Base-by-base conservation (phyloP, 208 protist species). In the Acanthamoeba castellanii region DNA sequence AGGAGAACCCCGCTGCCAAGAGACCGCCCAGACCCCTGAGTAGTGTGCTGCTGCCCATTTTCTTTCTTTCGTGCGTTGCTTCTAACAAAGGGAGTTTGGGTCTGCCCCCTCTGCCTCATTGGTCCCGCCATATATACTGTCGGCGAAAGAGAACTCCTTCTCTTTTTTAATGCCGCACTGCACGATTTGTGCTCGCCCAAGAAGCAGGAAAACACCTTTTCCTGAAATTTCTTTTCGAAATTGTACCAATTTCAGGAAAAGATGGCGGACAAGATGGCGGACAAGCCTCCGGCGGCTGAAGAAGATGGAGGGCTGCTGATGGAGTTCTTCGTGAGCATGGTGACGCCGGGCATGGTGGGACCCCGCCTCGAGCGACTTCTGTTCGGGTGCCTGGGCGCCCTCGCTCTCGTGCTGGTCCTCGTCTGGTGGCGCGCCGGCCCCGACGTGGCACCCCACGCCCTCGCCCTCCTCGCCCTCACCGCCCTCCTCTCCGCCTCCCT, bases 251-350 rank as follows among this genome's bases (percentile, higher is more conserved):
- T 57, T 20, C 11, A 57, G 16, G 16, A 57, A 57, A 57, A 57
- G 52, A 57, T 57, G 52, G 52, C 52, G 52, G 52, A 57, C 52
- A 7, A 57, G n/a, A n/a, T n/a, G 11, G 52, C 11, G 11, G 11
- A 57, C 11, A 57, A 7, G 52, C 11, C 52, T 57, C 52, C 52
- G 52, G 52, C 52, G 52, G 52, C 16, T 7, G 59, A 66, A 66
- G 59, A 66, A 66, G 78, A 61, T 64, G 78, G 78, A 11, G 78
- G 78, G 4, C 78, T 87, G 3, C 27, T 87, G 37, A 61, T 64
- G 78, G 78, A 87, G 78, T 87, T 87, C 27, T 61, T 87, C 13
- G 47, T 87, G 78, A 87, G 78, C 78, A 87, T 87, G 78, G 78
- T 87, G 11, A 87, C 78, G n/a, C 78, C 78, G 47, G 78, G 78